These are phyloP conservation scores for Pichia cephalocereana DNA, from an alignment of 805 yeast genomes.

Conservation along the genomic window DNA sequence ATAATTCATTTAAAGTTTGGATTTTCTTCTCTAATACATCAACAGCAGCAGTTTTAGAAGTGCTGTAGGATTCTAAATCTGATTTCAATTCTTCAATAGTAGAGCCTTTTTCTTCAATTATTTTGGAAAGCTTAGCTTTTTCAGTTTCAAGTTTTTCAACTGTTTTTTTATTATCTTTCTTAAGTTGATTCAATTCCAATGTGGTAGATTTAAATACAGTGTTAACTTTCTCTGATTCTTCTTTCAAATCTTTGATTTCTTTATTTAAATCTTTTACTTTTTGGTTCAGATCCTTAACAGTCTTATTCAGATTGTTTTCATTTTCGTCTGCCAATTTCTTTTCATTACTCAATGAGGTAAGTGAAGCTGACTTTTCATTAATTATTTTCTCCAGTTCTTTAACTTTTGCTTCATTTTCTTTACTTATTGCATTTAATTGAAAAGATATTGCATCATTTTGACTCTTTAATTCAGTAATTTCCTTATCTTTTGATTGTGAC, in stretches of 20 bases:
- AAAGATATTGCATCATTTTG: too few relatives aligned
- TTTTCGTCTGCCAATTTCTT: too few relatives aligned
- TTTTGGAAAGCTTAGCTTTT: background rate
- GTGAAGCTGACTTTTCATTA: background rate
- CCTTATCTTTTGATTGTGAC: background rate
- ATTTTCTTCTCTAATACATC: background rate
- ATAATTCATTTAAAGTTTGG: background rate
- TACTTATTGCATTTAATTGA: too few relatives aligned
- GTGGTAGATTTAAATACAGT: too few relatives aligned
- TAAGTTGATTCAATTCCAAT: background rate
- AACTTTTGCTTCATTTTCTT: background rate
- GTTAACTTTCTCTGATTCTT: background rate
- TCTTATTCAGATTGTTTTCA: too few relatives aligned
- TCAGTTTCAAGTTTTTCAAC: background rate
- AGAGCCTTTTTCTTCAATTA: background rate
- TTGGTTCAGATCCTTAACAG: too few relatives aligned
- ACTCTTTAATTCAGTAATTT: background rate
- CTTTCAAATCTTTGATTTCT: background rate
- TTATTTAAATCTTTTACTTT: background rate
- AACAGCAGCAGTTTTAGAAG: background rate
- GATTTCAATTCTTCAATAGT: background rate
- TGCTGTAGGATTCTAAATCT: background rate
- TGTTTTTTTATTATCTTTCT: background rate
- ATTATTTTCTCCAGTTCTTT: background rate
- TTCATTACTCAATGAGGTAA: too few relatives aligned